Evolutionary conservation across 495 filamentous ascomycete species (phyloP).

Genomic region (Aspergillus hancockii): DNA sequence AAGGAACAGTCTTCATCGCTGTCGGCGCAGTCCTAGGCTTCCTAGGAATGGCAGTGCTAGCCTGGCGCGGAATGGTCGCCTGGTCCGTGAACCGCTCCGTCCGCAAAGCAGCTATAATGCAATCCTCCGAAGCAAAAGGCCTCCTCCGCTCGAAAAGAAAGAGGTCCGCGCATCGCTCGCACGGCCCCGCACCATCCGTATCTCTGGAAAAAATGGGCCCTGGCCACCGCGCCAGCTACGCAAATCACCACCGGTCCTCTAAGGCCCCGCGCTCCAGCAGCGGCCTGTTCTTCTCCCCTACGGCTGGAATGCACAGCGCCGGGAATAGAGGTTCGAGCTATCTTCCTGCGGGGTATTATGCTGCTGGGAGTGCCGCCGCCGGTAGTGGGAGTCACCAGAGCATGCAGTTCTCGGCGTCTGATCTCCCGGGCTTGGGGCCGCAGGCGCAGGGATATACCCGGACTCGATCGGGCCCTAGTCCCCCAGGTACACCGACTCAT

Average conservation of each 20-base stretch:
- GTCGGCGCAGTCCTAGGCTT: conserved; percentile 87
- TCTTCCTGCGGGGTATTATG: conserved; percentile 91
- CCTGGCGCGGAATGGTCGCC: conserved; percentile 86
- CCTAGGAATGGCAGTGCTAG: conserved; percentile 73
- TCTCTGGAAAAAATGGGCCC: conserved; percentile 56
- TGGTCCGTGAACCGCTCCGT: conserved; percentile 93
- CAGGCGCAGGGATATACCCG: conserved; percentile 38
- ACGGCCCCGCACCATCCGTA: conserved; percentile 49
- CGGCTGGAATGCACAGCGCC: conserved; percentile 57
- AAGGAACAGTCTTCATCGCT: conserved; percentile 94
- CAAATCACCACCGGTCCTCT: conserved; percentile 44
- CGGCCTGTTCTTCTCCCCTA: conserved; percentile 92
- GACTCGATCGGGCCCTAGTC: conserved; percentile 52
- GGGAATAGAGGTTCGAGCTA: conserved; percentile 66
- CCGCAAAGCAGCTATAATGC: conserved; percentile 69
- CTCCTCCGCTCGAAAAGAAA: conserved; percentile 55
- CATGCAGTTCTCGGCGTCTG: conserved; percentile 14
- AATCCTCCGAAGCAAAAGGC: conserved; percentile 70
- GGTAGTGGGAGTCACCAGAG: conserved; percentile 34
- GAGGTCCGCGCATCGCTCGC: conserved; percentile 39
- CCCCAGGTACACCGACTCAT: conserved; percentile 67
- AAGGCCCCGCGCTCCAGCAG: conserved; percentile 50
- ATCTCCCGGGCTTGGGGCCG: conserved; percentile 24
- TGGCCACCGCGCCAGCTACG: conserved; percentile 37
- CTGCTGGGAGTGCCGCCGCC: conserved; percentile 60